These are phyloP conservation scores for Paecilomyces variotii DNA, from an alignment of 2,329 filamentous ascomycete species.

Conservation along the genomic window DNA sequence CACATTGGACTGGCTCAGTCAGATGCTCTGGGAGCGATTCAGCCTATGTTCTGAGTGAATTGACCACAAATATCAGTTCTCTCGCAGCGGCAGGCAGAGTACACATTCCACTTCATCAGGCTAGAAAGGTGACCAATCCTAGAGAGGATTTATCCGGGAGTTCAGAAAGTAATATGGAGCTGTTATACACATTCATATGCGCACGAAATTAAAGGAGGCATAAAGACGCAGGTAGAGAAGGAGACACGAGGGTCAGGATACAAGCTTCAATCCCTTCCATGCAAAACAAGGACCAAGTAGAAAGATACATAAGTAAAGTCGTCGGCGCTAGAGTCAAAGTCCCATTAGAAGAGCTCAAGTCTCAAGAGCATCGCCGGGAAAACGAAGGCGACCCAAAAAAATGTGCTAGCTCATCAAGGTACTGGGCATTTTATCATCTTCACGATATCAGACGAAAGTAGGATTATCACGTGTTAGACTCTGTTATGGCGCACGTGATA, in stretches of 20 bases:
- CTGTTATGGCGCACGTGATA: neutral
- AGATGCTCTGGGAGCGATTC: neutral
- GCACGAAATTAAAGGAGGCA: conserved; percentile 1
- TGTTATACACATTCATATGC: conserved; percentile 14
- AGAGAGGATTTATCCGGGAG: neutral
- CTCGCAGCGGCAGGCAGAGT: neutral
- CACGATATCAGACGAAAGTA: neutral
- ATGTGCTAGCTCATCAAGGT: neutral
- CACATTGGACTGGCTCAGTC: neutral
- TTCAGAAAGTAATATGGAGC: conserved; percentile 1
- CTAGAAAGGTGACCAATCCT: neutral
- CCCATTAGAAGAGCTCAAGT: neutral
- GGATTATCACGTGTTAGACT: neutral
- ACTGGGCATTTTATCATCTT: neutral
- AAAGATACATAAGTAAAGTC: conserved; percentile 1
- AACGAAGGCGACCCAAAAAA: neutral
- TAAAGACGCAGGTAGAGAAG: conserved; percentile 2
- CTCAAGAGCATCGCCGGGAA: neutral
- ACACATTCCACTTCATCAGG: neutral
- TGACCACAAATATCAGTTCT: neutral
- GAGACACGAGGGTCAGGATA: conserved; percentile 2
- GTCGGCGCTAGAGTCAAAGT: neutral
- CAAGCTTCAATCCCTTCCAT: neutral
- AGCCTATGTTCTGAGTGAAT: neutral
- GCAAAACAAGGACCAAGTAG: conserved; percentile 1